phyloP scores from a whole-genome alignment of 768 basidiomycete genomes.

The Brasilioporus rufonigricans region DNA sequence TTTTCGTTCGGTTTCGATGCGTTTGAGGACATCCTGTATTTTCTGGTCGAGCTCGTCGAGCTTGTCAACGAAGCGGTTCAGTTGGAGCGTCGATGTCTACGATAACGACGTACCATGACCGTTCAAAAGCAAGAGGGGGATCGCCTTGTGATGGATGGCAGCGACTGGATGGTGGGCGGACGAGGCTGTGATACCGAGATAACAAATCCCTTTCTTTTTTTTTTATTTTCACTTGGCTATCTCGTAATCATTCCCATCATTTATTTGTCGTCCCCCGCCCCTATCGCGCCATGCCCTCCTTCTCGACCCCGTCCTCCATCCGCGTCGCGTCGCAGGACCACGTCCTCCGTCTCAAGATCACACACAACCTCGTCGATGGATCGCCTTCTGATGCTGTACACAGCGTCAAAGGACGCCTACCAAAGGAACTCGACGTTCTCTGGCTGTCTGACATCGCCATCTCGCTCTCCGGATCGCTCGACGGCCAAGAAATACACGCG shows the following conservation, averaged over 20 bases:
- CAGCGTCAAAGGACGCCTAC: constrained; percentile 34
- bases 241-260: constrained; percentile 18
- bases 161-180: constrained; percentile 22
- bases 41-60: constrained; percentile 80
- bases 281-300: constrained; percentile 29
- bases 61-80: constrained; percentile 16
- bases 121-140: constrained; percentile 9
- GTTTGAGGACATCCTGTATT: constrained; percentile 86
- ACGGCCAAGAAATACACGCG: constrained; percentile 41
- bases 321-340: constrained; percentile 45
- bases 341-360: constrained; percentile 44
- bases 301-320: constrained; percentile 32
- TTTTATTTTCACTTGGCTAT: constrained; percentile 25
- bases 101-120: constrained; percentile 31
- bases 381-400: constrained; percentile 29
- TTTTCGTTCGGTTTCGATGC: constrained; percentile 91
- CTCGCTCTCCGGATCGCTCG: constrained; percentile 51
- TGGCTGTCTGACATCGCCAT: constrained; percentile 50
- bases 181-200: constrained; percentile 31
- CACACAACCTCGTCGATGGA: constrained; percentile 41
- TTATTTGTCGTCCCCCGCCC: constrained; percentile 7
- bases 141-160: constrained; percentile 18
- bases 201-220: constrained; percentile 19
- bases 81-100: constrained; percentile 1
- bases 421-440: constrained; percentile 46